Percentiles rank a stretch among this genome's conserved stretches.
Conservation (phyloP, 768 basidiomycete genomes). For the Phanerochaete sordida region DNA sequence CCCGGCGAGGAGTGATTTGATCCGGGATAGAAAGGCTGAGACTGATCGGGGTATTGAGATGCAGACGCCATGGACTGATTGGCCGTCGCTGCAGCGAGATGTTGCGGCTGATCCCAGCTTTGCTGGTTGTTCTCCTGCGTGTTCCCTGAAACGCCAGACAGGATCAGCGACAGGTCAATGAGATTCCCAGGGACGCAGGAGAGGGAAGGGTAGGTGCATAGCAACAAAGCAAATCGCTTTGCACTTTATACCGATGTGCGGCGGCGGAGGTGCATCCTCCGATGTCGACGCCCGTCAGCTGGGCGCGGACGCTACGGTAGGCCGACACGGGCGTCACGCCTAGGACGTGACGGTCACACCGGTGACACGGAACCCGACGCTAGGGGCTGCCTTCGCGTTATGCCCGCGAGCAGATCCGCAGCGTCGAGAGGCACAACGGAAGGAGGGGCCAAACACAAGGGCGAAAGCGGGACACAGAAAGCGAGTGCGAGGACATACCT, state of each 20-base stretch:
- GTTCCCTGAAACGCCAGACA: constrained; percentile 2
- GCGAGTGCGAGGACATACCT: constrained; percentile 35
- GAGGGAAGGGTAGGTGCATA: neutral
- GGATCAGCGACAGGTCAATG: constrained; percentile 4
- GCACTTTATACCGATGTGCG: neutral
- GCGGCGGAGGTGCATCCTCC: neutral
- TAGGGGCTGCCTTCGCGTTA: neutral
- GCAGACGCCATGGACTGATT: constrained; percentile 11
- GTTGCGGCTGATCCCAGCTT: constrained; percentile 11
- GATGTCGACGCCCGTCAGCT: neutral
- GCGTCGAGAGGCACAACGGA: neutral
- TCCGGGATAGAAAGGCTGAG: constrained; percentile 12
- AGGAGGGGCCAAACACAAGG: neutral
- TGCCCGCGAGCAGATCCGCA: neutral
- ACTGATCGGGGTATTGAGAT: constrained; percentile 11
- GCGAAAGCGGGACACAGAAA: neutral
- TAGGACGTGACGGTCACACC: neutral
- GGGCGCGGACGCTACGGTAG: neutral
- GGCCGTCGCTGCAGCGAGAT: constrained; percentile 1
- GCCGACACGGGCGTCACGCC: neutral
- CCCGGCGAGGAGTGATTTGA: constrained; percentile 14
- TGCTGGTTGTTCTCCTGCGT: constrained; percentile 4
- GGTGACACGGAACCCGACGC: neutral
- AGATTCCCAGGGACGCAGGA: neutral
- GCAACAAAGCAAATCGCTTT: neutral